Evolutionary conservation across 2,329 filamentous ascomycete genomes (phyloP).

Genomic region (Ceratocystis lukuohia): DNA sequence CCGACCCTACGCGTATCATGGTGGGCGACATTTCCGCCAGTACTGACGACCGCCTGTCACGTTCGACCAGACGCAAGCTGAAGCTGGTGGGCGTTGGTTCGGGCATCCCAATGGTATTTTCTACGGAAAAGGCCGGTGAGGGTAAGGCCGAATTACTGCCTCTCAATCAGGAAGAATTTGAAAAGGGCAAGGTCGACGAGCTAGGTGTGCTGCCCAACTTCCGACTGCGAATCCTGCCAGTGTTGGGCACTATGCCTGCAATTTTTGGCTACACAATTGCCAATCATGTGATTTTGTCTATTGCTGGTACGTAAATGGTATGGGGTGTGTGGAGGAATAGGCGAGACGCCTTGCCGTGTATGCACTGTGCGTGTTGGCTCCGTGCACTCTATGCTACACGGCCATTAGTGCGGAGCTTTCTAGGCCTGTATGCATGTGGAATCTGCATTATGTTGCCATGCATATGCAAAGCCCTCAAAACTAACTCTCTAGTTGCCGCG

Average conservation of each 20-base stretch:
- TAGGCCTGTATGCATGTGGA: neutral
- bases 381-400: neutral
- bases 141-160: slow-evolving; percentile 86
- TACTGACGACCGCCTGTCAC: slow-evolving; percentile 77
- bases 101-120: slow-evolving; percentile 86
- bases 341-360: neutral
- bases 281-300: slow-evolving; percentile 78
- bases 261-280: slow-evolving; percentile 86
- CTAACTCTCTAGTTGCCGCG: neutral
- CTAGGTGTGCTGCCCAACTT: slow-evolving; percentile 85
- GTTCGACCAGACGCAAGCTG: slow-evolving; percentile 66
- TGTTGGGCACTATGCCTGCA: slow-evolving; percentile 92
- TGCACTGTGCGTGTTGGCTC: neutral
- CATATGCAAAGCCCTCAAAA: neutral
- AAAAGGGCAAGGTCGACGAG: slow-evolving; percentile 74
- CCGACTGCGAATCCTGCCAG: slow-evolving; percentile 83
- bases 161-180: slow-evolving; percentile 73
- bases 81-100: slow-evolving; percentile 65
- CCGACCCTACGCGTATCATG: slow-evolving; percentile 66
- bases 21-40: slow-evolving; percentile 84
- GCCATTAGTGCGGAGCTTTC: neutral
- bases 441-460: neutral
- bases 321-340: neutral
- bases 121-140: slow-evolving; percentile 75
- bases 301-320: slow-evolving; percentile 34